Base-by-base conservation (phyloP, 2,329 filamentous ascomycete genomes). In the Arthrobotrys iridis region DNA sequence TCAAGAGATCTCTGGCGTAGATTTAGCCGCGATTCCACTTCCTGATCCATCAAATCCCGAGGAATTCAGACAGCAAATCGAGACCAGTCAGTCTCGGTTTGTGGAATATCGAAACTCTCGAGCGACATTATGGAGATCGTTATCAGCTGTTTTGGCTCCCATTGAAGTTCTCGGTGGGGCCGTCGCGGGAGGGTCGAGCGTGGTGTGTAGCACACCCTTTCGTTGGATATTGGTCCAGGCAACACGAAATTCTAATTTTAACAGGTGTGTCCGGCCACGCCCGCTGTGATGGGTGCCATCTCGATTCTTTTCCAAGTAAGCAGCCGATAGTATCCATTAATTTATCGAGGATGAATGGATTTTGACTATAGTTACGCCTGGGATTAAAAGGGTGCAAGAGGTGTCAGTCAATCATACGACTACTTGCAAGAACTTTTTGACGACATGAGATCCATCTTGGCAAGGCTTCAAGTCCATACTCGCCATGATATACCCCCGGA, bases 351-450 rank as follows among this genome's bases (percentile, higher is more conserved):
- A n/a, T n/a, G n/a, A n/a, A n/a, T n/a, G n/a, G n/a, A n/a, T n/a
- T n/a, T n/a, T n/a, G n/a, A n/a, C n/a, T n/a, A n/a, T n/a, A n/a
- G n/a, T n/a, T n/a, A n/a, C n/a, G n/a, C n/a, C n/a, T n/a, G n/a
- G n/a, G n/a, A n/a, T n/a, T n/a, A n/a, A n/a, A 40, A 20, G 18
- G 40, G 22, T 4, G 58, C 41, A 26, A 63, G 30, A 24, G 58
- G 58, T 28, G 58, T 63, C 18, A 63, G 40, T 22, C n/a, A 63
- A 15, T 33, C 58, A 6, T 63, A 63, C 30, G 41, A 63, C 20
- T 48, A 63, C 30, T 3, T 63, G 41, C n/a, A 63, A n/a, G 22
- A 48, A 24, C 58, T 63, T 15, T 60, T 60, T 24, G 57, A 60
- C 24, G 57, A 60, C 13, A 60, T 28, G n/a, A 60, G 46, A 24